Evolutionary conservation across 139 green algal genomes (phyloP).

Genomic region (Auxenochlorella protothecoides): DNA sequence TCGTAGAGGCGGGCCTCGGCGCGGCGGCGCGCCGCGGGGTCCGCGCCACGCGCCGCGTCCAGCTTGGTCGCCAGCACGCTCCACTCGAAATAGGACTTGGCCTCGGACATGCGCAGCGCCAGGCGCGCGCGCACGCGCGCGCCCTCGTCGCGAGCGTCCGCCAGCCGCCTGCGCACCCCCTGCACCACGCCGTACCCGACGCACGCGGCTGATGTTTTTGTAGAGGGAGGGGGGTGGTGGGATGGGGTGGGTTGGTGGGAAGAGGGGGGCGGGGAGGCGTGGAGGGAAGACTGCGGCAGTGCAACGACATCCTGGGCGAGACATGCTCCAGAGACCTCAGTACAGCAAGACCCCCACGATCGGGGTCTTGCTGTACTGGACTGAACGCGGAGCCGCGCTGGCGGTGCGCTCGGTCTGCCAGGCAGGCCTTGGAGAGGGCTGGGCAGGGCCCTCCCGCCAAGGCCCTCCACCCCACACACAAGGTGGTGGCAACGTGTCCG

Average conservation of each 20-base stretch:
- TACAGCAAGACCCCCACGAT: neutral
- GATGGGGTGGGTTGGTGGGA: neutral
- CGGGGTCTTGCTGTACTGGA: conserved; percentile 2
- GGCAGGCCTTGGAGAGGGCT: neutral
- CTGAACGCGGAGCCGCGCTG: neutral
- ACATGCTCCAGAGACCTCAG: too few species aligned
- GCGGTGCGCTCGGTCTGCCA: too few species aligned
- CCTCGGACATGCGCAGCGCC: neutral
- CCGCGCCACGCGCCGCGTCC: conserved; percentile 32
- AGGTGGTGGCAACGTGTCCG: neutral
- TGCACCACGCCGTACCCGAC: neutral
- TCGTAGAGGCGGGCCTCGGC: too few species aligned
- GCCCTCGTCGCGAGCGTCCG: neutral
- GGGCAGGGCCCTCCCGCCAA: too few species aligned
- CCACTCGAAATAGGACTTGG: conserved; percentile 56
- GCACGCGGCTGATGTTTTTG: too few species aligned
- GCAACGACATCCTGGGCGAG: too few species aligned
- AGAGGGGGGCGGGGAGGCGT: neutral
- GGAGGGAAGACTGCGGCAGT: too few species aligned
- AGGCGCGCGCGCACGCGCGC: neutral
- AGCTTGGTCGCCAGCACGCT: conserved; percentile 43
- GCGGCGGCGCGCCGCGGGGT: conserved; percentile 12
- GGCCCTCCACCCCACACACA: neutral
- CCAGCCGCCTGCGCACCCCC: neutral
- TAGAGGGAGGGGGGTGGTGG: too few species aligned